A percentile compares a stretch with the other conserved stretches of the same genome.
These are phyloP conservation scores for Davidsoniella eucalypti DNA, from an alignment of 2,329 filamentous ascomycete species.

Conservation along the genomic window DNA sequence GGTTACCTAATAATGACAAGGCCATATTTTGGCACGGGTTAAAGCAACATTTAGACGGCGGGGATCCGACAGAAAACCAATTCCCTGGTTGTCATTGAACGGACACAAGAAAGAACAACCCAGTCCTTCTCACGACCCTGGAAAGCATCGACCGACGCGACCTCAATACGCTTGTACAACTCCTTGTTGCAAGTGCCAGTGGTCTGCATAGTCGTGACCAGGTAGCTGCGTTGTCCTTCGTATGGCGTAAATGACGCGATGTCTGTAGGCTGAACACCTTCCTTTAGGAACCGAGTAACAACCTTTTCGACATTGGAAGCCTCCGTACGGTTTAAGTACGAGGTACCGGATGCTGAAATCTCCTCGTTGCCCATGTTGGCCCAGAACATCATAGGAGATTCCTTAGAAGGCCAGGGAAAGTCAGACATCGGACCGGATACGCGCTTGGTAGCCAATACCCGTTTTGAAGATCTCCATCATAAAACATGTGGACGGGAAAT, in stretches of 20 bases:
- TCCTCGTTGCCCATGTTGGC: constrained; percentile 95
- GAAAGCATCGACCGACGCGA: constrained; percentile 96
- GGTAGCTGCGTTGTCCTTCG: constrained; percentile 93
- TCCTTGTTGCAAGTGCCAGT: constrained; percentile 97
- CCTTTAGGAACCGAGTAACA: constrained; percentile 96
- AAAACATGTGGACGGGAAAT: constrained; percentile 99
- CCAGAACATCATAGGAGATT: constrained; percentile 99
- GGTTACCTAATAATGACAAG: constrained; percentile 93
- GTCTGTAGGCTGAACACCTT: constrained; percentile 79
- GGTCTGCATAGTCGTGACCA: constrained; percentile 98
- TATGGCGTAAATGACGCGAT: constrained; percentile 98
- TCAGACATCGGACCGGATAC: constrained; percentile 85
- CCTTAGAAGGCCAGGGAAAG: constrained; percentile 89
- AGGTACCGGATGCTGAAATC: constrained; percentile 93
- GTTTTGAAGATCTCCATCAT: constrained; percentile 92
- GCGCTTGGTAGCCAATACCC: constrained; percentile 80
- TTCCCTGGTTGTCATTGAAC: constrained; percentile 97
- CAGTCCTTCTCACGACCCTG: constrained; percentile 98
- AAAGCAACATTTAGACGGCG: constrained; percentile 93
- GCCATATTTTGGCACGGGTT: constrained; percentile 91
- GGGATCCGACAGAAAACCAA: constrained; percentile 95
- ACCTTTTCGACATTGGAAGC: constrained; percentile 97
- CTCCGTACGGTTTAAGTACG: constrained; percentile 94
- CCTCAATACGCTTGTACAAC: constrained; percentile 94
- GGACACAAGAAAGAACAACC: constrained; percentile 92